Base-by-base conservation (phyloP, 768 basidiomycete genomes). In the Ramaria rubella region DNA sequence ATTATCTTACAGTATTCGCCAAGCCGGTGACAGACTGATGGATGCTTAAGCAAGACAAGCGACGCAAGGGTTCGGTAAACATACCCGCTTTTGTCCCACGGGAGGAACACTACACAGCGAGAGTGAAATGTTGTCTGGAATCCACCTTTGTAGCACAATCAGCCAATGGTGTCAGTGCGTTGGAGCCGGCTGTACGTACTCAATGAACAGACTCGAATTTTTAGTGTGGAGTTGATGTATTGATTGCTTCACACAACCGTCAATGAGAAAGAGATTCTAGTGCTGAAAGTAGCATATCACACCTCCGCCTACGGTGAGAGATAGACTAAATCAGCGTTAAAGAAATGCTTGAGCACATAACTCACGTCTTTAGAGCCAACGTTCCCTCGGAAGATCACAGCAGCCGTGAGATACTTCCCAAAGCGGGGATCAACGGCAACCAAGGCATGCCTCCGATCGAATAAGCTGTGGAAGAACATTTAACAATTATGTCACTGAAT, bases 121-220 rank as follows among this genome's bases (percentile, higher is more conserved):
- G 17, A 90, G 83, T 0, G 90, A 92, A 8, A 93, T 85, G 60
- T 93, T 92, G 69, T 92, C 91, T 6, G 90, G 90, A 61, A 93
- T 91, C 91, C 90, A 91, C 63, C 86, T 89, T 55, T n/a, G 52
- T 30, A 51, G 34, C 9, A 51, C 3, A 42, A 44, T 21, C 46
- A 40, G 64, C 29, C 31, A 49, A 5, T 52, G 27, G 46, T 8
- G 8, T 38, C 30, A 36, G n/a, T n/a, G 31, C 44, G 24, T 46
- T 34, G 19, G 23, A 40, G 33, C 46, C 12, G 31, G 55, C 14
- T 40, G 11, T 9, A 72, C 83, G 58, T 68, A 91, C 87, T 93
- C 90, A 17, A 92, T 90, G 61, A 93, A 93, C 38, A 81, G 77
- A 50, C 72, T 68, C 4, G 87, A 86, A 61, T 88, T 84, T 71